Conservation (phyloP, 352 stramenopile species). For the Albugo laibachii region DNA sequence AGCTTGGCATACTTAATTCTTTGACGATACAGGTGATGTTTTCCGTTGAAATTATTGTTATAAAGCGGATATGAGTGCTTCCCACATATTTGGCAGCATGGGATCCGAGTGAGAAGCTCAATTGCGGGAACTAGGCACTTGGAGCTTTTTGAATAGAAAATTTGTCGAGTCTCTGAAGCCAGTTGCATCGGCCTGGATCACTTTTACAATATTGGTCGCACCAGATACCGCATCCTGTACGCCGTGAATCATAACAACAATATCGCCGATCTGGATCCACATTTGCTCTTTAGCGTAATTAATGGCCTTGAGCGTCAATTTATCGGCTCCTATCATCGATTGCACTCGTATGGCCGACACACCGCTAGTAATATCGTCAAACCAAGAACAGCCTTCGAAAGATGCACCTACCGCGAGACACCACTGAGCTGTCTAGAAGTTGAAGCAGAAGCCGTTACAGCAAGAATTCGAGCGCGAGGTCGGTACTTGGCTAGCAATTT, state of each 20-base stretch:
- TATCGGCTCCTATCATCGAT: constrained; percentile 69
- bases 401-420: constrained; percentile 36
- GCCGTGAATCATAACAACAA: constrained; percentile 81
- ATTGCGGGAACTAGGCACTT: neutral
- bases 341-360: constrained; percentile 42
- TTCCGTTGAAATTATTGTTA: no score
- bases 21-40: no score
- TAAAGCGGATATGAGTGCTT: no score
- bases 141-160: constrained; percentile 35
- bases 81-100: no score
- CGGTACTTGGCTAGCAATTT: constrained; percentile 94
- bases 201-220: constrained; percentile 79
- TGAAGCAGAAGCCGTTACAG: constrained; percentile 60
- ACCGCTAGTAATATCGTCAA: constrained; percentile 16
- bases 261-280: constrained; percentile 70
- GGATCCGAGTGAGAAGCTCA: no score
- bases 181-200: constrained; percentile 55
- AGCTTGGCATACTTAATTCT: no score
- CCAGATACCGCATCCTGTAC: constrained; percentile 63
- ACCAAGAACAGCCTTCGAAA: neutral
- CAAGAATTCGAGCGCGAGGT: constrained; percentile 70
- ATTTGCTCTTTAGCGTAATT: constrained; percentile 53
- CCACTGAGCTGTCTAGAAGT: constrained; percentile 53
- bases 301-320: constrained; percentile 72
- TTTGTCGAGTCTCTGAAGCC: constrained; percentile 49